Conservation (phyloP, 2,329 filamentous ascomycete genomes). For the Pseudocercospora fijiensis region DNA sequence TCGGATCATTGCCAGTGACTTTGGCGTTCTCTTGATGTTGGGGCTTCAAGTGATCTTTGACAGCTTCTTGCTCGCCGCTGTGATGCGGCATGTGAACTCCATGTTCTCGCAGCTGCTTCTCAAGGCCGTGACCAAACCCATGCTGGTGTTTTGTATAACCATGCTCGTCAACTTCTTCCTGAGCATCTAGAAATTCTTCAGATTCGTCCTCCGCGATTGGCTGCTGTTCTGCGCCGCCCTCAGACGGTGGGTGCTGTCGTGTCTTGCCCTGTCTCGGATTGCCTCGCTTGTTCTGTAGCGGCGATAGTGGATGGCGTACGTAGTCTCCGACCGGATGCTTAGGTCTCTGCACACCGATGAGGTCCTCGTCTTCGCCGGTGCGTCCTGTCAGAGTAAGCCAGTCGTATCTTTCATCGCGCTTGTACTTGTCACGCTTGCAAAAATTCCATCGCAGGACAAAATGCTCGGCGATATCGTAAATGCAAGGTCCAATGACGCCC, state of each 20-base stretch:
- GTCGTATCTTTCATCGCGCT: slow-evolving; percentile 77
- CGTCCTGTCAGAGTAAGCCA: slow-evolving; percentile 81
- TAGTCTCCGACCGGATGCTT: slow-evolving; percentile 89
- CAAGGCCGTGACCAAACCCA: slow-evolving; percentile 30
- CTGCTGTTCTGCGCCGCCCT: slow-evolving; percentile 15
- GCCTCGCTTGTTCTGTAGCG: slow-evolving; percentile 64
- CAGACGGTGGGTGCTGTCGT: slow-evolving; percentile 26
- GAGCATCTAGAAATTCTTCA: slow-evolving; percentile 33
- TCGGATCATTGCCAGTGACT: slow-evolving; percentile 37
- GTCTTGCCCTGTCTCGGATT: slow-evolving; percentile 43
- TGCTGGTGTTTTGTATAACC: slow-evolving; percentile 37
- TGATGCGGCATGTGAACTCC: slow-evolving; percentile 24
- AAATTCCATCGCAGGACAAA: slow-evolving; percentile 97
- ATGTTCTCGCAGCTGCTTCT: slow-evolving; percentile 30
- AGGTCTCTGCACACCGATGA: slow-evolving; percentile 83
- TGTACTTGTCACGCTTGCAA: slow-evolving; percentile 96
- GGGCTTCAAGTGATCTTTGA: slow-evolving; percentile 14
- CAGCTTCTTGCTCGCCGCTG: slow-evolving; percentile 16
- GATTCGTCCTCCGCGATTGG: slow-evolving; percentile 19
- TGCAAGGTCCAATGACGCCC: slow-evolving; percentile 82
- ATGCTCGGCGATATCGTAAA: slow-evolving; percentile 93
- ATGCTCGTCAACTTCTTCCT: slow-evolving; percentile 34
- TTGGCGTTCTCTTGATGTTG: slow-evolving; percentile 34
- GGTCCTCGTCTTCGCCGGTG: slow-evolving; percentile 74
- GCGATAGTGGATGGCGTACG: slow-evolving; percentile 71